A percentile compares a stretch with the other conserved stretches of the same genome.
Conservation (phyloP, 1,284 basidiomycete species). For the Sporisorium graminicola region DNA sequence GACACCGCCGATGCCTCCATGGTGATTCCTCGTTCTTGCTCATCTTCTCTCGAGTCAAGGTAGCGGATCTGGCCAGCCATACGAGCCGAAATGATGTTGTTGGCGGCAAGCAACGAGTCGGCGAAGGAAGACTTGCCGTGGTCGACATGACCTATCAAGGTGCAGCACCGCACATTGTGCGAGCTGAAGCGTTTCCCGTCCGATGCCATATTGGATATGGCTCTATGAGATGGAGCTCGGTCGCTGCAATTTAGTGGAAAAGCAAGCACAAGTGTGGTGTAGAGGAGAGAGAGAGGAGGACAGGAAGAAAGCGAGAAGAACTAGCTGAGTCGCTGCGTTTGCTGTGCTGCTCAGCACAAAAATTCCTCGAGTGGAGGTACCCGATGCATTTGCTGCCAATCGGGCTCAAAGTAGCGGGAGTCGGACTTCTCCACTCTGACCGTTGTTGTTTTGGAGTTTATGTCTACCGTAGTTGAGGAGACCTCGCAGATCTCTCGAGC, state of each 20-base stretch:
- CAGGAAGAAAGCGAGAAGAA: neutral
- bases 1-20: constrained; percentile 94
- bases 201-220: constrained; percentile 26
- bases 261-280: constrained; percentile 15
- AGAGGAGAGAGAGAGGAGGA: neutral
- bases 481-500: constrained; percentile 3
- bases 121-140: constrained; percentile 77
- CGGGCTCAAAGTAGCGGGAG: constrained; percentile 14
- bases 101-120: constrained; percentile 93
- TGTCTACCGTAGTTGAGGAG: no score
- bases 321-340: constrained; percentile 19
- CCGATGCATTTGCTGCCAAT: neutral
- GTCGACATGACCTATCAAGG: constrained; percentile 69
- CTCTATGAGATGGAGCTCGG: neutral
- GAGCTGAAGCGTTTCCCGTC: constrained; percentile 55
- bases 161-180: constrained; percentile 67
- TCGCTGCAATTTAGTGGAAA: constrained; percentile 4
- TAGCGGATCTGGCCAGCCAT: constrained; percentile 98
- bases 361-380: constrained; percentile 11
- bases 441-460: constrained; percentile 12
- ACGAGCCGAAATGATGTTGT: constrained; percentile 94
- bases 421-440: constrained; percentile 32
- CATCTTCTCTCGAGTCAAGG: constrained; percentile 94
- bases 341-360: neutral
- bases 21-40: constrained; percentile 97